Evolutionary conservation across 371 early-diverging fungal species (phyloP), one percentile per base, ranked within the genome.

Genomic region (Rhizopus stolonifer): DNA sequence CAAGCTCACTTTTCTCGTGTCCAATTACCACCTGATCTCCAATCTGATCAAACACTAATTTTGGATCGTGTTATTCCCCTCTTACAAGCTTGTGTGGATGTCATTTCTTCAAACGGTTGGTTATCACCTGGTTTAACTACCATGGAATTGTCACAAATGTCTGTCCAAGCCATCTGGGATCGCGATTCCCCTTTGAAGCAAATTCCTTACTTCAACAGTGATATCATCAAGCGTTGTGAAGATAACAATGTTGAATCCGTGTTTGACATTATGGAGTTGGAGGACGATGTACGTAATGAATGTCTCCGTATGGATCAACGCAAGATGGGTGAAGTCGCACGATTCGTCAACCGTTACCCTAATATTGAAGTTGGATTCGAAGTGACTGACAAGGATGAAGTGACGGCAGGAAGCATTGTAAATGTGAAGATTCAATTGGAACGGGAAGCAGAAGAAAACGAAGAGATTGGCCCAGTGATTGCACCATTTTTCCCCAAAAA

Each of bases 101-200:
- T 98, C 10, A 86, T 95, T 42, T 88, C 93, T 36, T 89, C 91
- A 15, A 87, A 88, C 56, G 95, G 94, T 19, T 96, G 94, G 94
- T 79, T 96, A 49, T 74, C 83, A 1, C 94, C 96, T 4, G 95
- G 94, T 11, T 64, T 97, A 50, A 84, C 91, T 1, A 80, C 94
- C 4, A 96, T 97, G 98, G 98, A 98, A 65, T 60, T 97, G 65
- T 86, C 90, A 19, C 99, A 98, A 72, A 96, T 96, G 97, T 72
- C 75, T 45, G 94, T 96, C 9, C 97, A 97, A 79, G 96, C 97
- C n/a, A 79, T 94, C 58, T 96, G 98, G 98, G 91, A 94, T 66
- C 80, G 84, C 14, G 94, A 95, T 58, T 90, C 94, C 31, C 88
- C 91, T 25, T 76, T 97, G 54, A 86, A 88, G 48, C 99, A 98